These are phyloP conservation scores for Ceriops decandra DNA, from an alignment of 345 rosid genomes.

Conservation along the genomic window DNA sequence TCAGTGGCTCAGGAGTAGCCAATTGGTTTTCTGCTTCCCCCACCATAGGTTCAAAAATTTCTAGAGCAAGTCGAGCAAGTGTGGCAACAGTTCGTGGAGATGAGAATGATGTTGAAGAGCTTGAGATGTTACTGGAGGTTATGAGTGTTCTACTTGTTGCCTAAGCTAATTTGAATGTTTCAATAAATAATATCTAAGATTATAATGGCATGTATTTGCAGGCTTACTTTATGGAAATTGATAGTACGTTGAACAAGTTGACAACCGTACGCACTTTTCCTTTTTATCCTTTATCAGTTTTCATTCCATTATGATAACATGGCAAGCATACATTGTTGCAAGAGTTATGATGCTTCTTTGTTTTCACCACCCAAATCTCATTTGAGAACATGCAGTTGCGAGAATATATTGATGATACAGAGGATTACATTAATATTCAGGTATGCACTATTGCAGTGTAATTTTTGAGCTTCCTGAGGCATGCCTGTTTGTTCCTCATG, in stretches of 20 bases:
- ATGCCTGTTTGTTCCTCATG: not conserved
- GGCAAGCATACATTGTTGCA: not conserved
- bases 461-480: not conserved
- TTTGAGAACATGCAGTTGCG: conserved; percentile 65
- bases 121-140: conserved; percentile 99
- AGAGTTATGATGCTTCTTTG: not conserved
- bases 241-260: conserved; percentile 86
- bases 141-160: conserved; percentile 3
- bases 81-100: conserved; percentile 76
- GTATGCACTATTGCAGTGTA: conserved; percentile 25
- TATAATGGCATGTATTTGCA: conserved; percentile 33
- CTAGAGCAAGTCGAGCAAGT: conserved; percentile 90
- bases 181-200: not conserved
- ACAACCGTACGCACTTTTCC: conserved; percentile 49
- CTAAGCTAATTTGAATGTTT: conserved; percentile 1
- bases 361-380: not conserved
- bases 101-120: conserved; percentile 97
- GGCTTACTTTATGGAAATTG: conserved; percentile 99
- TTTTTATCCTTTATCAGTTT: not conserved
- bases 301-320: not conserved
- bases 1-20: conserved; percentile 64
- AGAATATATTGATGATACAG: conserved; percentile 95
- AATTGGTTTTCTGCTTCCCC: conserved; percentile 86
- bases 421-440: conserved; percentile 98
- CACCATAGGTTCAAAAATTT: conserved; percentile 82